A percentile compares a stretch with the other conserved stretches of the same genome.
Conservation (phyloP, 2,329 filamentous ascomycete genomes). For the Diaporthe amygdali region DNA sequence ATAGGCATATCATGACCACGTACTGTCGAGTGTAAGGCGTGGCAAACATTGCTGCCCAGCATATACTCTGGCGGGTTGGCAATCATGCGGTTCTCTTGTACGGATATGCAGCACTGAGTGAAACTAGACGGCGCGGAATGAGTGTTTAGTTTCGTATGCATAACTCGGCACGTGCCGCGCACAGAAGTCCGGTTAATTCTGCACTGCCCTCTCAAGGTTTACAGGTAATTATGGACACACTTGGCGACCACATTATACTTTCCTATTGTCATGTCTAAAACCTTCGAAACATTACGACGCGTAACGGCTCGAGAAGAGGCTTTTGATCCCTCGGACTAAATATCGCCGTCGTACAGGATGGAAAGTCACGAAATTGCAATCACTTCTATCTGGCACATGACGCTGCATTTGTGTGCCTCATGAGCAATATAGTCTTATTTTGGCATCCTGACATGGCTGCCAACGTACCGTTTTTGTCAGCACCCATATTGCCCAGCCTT, state of each 20-base stretch:
- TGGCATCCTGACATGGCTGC: not conserved
- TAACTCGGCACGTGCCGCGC: not conserved
- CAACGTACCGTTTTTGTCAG: not conserved
- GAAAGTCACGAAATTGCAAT: too few species aligned
- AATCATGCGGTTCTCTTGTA: not conserved
- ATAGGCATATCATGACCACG: not conserved
- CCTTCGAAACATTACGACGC: not conserved
- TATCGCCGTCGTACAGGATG: too few species aligned
- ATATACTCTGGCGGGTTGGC: not conserved
- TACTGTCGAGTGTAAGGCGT: not conserved
- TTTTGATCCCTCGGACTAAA: not conserved
- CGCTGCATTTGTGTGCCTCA: not conserved
- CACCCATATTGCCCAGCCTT: not conserved
- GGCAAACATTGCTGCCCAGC: conserved; percentile 6
- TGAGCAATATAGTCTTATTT: not conserved
- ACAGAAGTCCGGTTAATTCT: not conserved
- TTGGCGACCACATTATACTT: not conserved
- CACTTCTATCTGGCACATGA: too few species aligned
- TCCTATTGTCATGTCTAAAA: not conserved
- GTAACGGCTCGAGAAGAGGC: not conserved
- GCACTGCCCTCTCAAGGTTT: not conserved
- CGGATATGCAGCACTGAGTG: not conserved
- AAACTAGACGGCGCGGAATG: not conserved
- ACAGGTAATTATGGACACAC: not conserved
- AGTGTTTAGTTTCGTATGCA: not conserved